Evolutionary conservation across 2,329 filamentous ascomycete species (phyloP).

Genomic region (Leptographium lundbergii): DNA sequence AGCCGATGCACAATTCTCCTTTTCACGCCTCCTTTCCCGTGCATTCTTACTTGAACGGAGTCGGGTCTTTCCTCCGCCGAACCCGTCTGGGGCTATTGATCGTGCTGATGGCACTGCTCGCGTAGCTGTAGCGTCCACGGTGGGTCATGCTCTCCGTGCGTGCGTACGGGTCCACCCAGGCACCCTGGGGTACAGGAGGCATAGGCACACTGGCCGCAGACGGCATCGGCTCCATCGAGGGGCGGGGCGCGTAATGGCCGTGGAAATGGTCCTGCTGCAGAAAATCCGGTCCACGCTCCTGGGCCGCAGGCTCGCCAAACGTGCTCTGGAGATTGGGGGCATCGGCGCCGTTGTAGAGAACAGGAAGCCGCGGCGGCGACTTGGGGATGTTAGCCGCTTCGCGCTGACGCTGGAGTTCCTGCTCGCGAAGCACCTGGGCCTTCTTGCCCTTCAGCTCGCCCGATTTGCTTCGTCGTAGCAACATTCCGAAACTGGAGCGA

Average conservation of each 20-base stretch:
- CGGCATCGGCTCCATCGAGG: conserved; percentile 41
- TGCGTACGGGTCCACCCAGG: conserved; percentile 62
- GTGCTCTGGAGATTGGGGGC: conserved; percentile 29
- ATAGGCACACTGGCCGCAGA: conserved; percentile 32
- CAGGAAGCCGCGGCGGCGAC: conserved; percentile 37
- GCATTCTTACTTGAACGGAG: conserved; percentile 87
- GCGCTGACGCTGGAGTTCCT: conserved; percentile 38
- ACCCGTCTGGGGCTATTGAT: conserved; percentile 88
- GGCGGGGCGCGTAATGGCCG: conserved; percentile 23
- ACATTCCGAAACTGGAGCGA: conserved; percentile 39
- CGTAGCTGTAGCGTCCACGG: conserved; percentile 91
- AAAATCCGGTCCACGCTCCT: conserved; percentile 12
- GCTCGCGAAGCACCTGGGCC: conserved; percentile 38
- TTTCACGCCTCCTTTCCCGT: background rate
- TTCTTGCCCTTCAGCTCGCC: conserved; percentile 53
- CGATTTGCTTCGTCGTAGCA: conserved; percentile 57
- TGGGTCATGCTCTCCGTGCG: conserved; percentile 92
- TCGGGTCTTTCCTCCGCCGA: conserved; percentile 90
- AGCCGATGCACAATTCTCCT: conserved; percentile 1
- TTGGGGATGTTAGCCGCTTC: conserved; percentile 30
- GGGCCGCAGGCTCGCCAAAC: conserved; percentile 45
- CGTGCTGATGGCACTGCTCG: conserved; percentile 79
- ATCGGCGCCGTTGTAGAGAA: conserved; percentile 35
- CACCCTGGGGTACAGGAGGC: conserved; percentile 48
- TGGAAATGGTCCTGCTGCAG: conserved; percentile 7